Percentiles rank a stretch among this genome's conserved stretches.
These are phyloP conservation scores for Plantago coronopus DNA, from an alignment of 305 asterid genomes.

Conservation along the genomic window DNA sequence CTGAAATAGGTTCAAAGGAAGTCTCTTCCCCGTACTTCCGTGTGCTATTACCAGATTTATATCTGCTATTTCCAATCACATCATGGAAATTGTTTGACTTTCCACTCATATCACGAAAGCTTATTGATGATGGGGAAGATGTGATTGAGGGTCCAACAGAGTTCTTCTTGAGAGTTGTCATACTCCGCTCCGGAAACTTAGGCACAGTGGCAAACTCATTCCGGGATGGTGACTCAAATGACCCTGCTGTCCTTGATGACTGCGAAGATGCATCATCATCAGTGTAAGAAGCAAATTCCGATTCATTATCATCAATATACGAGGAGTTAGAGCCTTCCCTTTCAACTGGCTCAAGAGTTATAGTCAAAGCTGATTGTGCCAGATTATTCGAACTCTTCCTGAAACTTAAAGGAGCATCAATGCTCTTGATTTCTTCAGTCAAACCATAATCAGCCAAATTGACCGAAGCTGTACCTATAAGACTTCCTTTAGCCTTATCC, in stretches of 20 bases:
- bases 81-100: slow-evolving; percentile 31
- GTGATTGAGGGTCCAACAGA: slow-evolving; percentile 31
- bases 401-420: slow-evolving; percentile 54
- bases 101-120: slow-evolving; percentile 34
- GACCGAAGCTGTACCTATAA: slow-evolving; percentile 56
- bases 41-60: slow-evolving; percentile 21
- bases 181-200: slow-evolving; percentile 53
- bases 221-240: slow-evolving; percentile 62
- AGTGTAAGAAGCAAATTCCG: slow-evolving; percentile 45
- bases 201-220: slow-evolving; percentile 28
- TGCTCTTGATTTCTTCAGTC: slow-evolving; percentile 35
- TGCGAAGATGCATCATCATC: slow-evolving; percentile 76
- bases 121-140: slow-evolving; percentile 49
- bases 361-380: slow-evolving; percentile 49
- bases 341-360: slow-evolving; percentile 57
- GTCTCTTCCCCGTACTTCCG: slow-evolving; percentile 22
- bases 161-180: slow-evolving; percentile 54
- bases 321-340: slow-evolving; percentile 60
- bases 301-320: slow-evolving; percentile 47
- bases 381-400: slow-evolving; percentile 50
- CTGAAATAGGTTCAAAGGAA: slow-evolving; percentile 15
- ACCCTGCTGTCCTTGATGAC: slow-evolving; percentile 60
- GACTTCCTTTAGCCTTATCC: slow-evolving; percentile 61
- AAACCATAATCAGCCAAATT: slow-evolving; percentile 77
- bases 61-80: slow-evolving; percentile 13